These are phyloP conservation scores for Daldinia childiae DNA, from an alignment of 495 filamentous ascomycete species.

Conservation along the genomic window DNA sequence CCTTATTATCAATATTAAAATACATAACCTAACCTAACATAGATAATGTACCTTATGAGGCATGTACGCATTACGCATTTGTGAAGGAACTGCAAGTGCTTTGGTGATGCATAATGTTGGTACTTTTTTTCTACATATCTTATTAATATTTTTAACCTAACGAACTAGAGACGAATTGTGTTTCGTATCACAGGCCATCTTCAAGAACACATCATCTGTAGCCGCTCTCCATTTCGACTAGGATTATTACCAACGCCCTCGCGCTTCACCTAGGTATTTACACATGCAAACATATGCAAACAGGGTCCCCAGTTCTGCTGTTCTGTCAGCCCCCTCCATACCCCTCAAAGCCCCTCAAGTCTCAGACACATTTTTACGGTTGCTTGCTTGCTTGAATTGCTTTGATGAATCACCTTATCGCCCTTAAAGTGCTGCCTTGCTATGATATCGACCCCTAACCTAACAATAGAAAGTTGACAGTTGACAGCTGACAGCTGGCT, in stretches of 20 bases:
- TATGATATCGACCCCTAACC: neutral
- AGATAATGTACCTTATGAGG: neutral
- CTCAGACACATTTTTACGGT: slow-evolving; percentile 11
- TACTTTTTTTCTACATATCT: neutral
- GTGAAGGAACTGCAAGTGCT: no score
- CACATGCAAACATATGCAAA: slow-evolving; percentile 3
- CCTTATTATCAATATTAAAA: neutral
- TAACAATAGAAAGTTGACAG: no score
- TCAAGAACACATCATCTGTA: slow-evolving; percentile 18
- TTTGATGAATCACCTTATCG: neutral
- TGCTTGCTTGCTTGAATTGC: neutral
- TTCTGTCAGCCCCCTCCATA: neutral
- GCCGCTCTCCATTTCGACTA: neutral
- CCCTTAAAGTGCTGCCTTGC: neutral
- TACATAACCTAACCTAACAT: neutral
- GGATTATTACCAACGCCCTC: slow-evolving; percentile 3
- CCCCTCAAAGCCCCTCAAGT: slow-evolving; percentile 3
- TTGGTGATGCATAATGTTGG: neutral
- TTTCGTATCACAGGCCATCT: slow-evolving; percentile 8
- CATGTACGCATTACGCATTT: no score
- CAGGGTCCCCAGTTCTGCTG: neutral
- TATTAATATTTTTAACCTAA: slow-evolving; percentile 13
- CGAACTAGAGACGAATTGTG: slow-evolving; percentile 6
- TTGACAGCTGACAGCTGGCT: neutral
- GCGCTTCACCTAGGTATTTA: slow-evolving; percentile 12